Base-by-base conservation (phyloP, 805 yeast genomes). In the Jamesozyma rosinii region DNA sequence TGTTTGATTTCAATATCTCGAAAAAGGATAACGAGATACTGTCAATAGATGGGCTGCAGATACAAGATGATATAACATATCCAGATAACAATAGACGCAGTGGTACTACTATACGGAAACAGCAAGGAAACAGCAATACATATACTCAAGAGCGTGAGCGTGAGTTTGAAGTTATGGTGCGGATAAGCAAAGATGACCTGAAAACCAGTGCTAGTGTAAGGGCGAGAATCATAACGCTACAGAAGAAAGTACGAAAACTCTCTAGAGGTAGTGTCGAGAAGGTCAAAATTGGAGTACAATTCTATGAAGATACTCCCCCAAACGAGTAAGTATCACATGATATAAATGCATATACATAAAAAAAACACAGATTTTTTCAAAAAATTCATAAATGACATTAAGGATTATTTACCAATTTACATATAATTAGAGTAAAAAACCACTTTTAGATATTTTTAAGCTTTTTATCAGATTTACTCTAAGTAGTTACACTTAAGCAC, bases 121-220 rank as follows among this genome's bases (percentile, higher is more conserved):
- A 37, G 46, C 36, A 32, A 10, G 26, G 22, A 11, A 34, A 17
- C 9, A 34, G 19, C 14, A 18, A 4, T 14, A 17, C 36, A 5
- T 15, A 8, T 13, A 20, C 13, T 17, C 14, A 27, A 4, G 27
- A 15, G 13, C 26, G 27, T 4, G 33, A 15, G 10, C 39, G 44
- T 11, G 64, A 61, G 39, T 66, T 63, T 41, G 70, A 67, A 42
- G 68, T 66, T 4, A 56, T 67, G 36, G 72, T 70, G 2, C 64
- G 65, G 40, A 63, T 75, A 3, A 68, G 74, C 34, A 75, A 73
- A 49, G 72, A 71, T 47, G 80, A 75, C 48, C 63, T 76, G 43
- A 76, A 76, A 59, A 74, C 79, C 33, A 74, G 79, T 56, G 78
- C 77, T 22, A 69, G 76, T 51, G 80, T 77, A 13, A 68, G 78